phyloP scores from a whole-genome alignment of 169 alveolate species.

The Plasmodium chabaudi region DNA sequence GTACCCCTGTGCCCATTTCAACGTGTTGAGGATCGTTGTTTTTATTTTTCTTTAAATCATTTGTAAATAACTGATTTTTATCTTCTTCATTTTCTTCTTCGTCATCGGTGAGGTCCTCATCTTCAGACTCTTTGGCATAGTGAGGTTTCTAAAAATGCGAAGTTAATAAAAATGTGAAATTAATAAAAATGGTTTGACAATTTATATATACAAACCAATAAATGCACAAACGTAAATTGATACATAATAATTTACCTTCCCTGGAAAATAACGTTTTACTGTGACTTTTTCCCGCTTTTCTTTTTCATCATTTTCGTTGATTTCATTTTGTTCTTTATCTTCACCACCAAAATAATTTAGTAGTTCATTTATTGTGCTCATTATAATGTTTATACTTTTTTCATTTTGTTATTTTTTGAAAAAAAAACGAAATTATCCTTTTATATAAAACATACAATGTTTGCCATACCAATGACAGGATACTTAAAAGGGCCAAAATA shows the following conservation, averaged over 20 bases:
- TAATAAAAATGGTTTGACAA: neutral
- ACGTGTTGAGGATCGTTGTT: neutral
- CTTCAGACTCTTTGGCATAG: conserved; percentile 50
- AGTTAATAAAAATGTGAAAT: neutral
- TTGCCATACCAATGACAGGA: no score
- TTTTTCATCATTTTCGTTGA: conserved; percentile 12
- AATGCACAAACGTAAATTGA: no score
- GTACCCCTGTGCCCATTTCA: neutral
- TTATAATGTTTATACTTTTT: neutral
- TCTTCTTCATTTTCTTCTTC: conserved; percentile 28
- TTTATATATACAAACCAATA: no score
- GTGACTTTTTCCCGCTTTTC: conserved; percentile 11
- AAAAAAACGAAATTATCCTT: neutral
- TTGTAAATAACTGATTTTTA: conserved; percentile 6
- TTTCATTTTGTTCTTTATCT: conserved; percentile 15
- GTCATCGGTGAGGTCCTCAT: conserved; percentile 27
- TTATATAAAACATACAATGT: no score
- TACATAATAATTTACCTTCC: conserved; percentile 17
- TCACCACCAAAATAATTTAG: conserved; percentile 56
- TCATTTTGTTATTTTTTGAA: conserved; percentile 1
- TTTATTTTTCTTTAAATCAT: conserved; percentile 3
- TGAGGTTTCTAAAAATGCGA: conserved; percentile 48
- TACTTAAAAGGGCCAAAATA: no score
- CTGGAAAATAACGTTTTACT: conserved; percentile 56
- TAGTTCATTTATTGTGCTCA: conserved; percentile 70